Evolutionary conservation across 805 yeast species (phyloP).

Genomic region (Nakazawaea anatomiae): DNA sequence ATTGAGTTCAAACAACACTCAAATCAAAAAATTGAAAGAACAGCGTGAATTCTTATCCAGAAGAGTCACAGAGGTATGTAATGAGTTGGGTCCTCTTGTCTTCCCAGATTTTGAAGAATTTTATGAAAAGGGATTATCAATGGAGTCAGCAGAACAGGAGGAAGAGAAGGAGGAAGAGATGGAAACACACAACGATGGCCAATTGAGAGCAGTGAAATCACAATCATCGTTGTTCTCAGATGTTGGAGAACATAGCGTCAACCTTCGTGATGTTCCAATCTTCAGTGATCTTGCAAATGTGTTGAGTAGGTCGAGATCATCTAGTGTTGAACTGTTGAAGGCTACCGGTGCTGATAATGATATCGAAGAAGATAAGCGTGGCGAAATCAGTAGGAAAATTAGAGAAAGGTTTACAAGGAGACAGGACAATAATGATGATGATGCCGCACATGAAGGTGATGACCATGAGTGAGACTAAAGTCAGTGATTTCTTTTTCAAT

Average conservation of each 20-base stretch:
- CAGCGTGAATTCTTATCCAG: slow-evolving; percentile 58
- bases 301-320: background rate
- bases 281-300: slow-evolving; percentile 21
- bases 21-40: slow-evolving; percentile 49
- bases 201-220: slow-evolving; percentile 3
- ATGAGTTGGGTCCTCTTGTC: slow-evolving; percentile 76
- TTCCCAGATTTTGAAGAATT: slow-evolving; percentile 68
- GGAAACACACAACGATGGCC: slow-evolving; percentile 6
- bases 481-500: too few relatives aligned
- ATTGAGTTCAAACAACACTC: slow-evolving; percentile 44
- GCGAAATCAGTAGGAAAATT: background rate
- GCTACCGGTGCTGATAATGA: background rate
- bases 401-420: slow-evolving; percentile 2
- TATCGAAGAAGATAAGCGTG: background rate
- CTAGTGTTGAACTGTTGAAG: background rate
- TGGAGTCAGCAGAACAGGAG: slow-evolving; percentile 13
- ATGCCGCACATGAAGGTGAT: background rate
- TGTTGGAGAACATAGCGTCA: slow-evolving; percentile 1
- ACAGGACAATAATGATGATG: background rate
- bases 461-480: background rate
- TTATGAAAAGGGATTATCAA: slow-evolving; percentile 10
- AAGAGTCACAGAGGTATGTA: slow-evolving; percentile 75
- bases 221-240: slow-evolving; percentile 3
- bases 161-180: slow-evolving; percentile 16
- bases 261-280: slow-evolving; percentile 25